Percentiles rank a stretch among this genome's conserved stretches.
phyloP scores from a whole-genome alignment of 1,284 basidiomycete genomes.

The Cutaneotrichosporon sp. region DNA sequence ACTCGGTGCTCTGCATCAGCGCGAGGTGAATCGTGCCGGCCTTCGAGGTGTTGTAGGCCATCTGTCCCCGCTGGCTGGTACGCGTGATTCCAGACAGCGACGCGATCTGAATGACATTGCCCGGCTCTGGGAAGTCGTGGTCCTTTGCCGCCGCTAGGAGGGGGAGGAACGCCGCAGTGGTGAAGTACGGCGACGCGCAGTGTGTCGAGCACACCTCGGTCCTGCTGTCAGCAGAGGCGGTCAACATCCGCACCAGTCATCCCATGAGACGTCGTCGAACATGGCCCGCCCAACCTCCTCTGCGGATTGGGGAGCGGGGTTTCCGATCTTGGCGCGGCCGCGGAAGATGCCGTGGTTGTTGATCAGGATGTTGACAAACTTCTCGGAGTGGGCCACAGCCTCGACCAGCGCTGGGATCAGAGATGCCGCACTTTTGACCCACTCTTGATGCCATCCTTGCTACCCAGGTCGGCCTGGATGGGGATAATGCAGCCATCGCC shows the following conservation, averaged over 20 bases:
- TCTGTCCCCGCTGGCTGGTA: not conserved
- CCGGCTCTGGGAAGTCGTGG: not conserved
- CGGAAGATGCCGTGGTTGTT: constrained; percentile 34
- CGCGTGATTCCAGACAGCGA: not conserved
- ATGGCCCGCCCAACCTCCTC: constrained; percentile 46
- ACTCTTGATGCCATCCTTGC: constrained; percentile 10
- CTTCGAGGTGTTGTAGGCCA: constrained; percentile 3
- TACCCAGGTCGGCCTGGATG: constrained; percentile 9
- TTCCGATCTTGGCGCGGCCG: constrained; percentile 29
- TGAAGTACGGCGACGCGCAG: constrained; percentile 33
- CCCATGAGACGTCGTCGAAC: constrained; percentile 47
- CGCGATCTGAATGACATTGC: constrained; percentile 32
- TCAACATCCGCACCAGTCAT: constrained; percentile 34
- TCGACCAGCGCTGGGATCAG: constrained; percentile 6
- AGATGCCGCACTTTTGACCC: not conserved
- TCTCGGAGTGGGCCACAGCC: constrained; percentile 33
- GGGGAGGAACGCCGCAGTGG: constrained; percentile 49
- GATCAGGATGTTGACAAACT: constrained; percentile 50
- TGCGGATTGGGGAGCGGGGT: constrained; percentile 40
- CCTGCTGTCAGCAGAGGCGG: not conserved
- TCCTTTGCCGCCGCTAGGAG: constrained; percentile 33
- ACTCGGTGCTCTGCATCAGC: constrained; percentile 32
- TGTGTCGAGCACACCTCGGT: not conserved
- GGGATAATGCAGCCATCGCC: not conserved
- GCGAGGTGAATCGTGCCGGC: constrained; percentile 31